Evolutionary conservation across 257 asterid species (phyloP).

Genomic region (Nicotiana tabacum): DNA sequence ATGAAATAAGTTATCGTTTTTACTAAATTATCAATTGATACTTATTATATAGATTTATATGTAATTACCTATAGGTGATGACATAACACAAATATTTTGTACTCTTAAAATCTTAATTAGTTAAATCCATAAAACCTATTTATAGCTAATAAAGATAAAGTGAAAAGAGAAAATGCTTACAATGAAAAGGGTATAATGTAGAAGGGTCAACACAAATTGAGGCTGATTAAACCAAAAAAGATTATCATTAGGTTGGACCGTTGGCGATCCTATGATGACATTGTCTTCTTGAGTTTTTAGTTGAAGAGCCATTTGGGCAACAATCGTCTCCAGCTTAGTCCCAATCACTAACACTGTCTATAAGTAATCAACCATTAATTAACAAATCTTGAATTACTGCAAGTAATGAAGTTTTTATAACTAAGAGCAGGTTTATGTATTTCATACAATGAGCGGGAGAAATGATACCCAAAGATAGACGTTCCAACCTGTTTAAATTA

Average conservation of each 20-base stretch:
- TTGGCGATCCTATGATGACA: constrained; percentile 57
- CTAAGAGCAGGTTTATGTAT: neutral
- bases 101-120: neutral
- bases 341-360: constrained; percentile 62
- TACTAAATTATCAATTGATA: no score
- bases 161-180: constrained; percentile 21
- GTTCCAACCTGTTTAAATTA: constrained; percentile 62
- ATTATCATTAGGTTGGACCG: constrained; percentile 55
- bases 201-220: constrained; percentile 50
- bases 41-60: no score
- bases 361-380: neutral
- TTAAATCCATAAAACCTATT: neutral
- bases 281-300: constrained; percentile 27
- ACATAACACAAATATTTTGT: no score
- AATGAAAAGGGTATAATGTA: constrained; percentile 59
- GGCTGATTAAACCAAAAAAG: constrained; percentile 72
- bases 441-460: constrained; percentile 56
- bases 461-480: constrained; percentile 70
- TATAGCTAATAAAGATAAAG: neutral
- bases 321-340: constrained; percentile 58
- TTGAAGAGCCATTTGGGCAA: constrained; percentile 65
- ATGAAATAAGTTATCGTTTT: no score
- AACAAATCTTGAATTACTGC: neutral
- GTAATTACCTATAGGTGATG: no score
- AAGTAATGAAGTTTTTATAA: neutral